These are phyloP conservation scores for Boletus vermiculosoides DNA, from an alignment of 768 basidiomycete genomes.

Conservation along the genomic window DNA sequence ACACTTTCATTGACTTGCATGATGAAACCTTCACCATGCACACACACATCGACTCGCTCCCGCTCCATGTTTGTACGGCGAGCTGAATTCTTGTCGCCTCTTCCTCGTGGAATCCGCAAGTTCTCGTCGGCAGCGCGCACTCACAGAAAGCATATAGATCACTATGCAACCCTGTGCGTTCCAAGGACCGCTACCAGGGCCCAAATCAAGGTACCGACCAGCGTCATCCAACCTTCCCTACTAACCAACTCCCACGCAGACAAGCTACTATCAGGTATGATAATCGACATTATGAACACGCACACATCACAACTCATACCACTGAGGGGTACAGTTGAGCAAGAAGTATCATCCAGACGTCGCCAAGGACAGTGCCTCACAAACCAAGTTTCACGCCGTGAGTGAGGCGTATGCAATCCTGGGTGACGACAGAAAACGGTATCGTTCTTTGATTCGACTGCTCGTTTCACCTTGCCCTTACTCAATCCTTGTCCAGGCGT, in stretches of 20 bases:
- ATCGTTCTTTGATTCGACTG: neutral
- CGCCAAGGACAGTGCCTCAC: slow-evolving; percentile 37
- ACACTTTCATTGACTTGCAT: neutral
- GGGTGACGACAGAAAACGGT: slow-evolving; percentile 47
- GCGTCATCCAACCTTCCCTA: neutral
- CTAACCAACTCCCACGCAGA: slow-evolving; percentile 13
- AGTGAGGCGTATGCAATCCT: slow-evolving; percentile 49
- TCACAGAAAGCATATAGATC: slow-evolving; percentile 20
- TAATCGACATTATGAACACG: neutral
- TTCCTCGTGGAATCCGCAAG: neutral
- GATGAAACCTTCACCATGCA: neutral
- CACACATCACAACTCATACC: neutral
- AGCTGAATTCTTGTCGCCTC: neutral
- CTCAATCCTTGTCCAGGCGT: slow-evolving; percentile 20
- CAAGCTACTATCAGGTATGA: slow-evolving; percentile 33
- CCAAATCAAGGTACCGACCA: slow-evolving; percentile 30
- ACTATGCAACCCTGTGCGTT: slow-evolving; percentile 29
- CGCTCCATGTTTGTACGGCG: neutral
- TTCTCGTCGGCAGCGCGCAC: slow-evolving; percentile 23
- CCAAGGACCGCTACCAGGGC: slow-evolving; percentile 32
- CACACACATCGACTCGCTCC: neutral
- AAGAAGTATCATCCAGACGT: slow-evolving; percentile 49
- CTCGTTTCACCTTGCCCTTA: neutral
- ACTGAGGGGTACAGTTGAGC: slow-evolving; percentile 37
- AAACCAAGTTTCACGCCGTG: slow-evolving; percentile 42